Conservation (phyloP, 192 early-diverging fungal species). For the Oehlia diaphana region DNA sequence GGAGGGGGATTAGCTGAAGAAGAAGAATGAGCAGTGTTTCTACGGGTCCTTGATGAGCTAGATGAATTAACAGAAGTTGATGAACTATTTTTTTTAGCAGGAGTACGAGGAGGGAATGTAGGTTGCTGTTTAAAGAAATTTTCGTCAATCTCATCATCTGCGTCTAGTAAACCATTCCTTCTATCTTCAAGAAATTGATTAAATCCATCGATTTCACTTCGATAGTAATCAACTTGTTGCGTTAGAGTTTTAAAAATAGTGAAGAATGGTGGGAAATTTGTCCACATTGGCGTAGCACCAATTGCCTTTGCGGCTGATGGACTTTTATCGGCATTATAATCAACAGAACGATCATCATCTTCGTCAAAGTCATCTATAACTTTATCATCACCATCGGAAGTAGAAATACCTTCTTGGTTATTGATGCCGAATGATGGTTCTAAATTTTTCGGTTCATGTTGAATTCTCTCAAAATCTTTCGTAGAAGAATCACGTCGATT, state of each 20-base stretch:
- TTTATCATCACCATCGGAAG: conserved; percentile 24
- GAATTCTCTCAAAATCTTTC: not conserved
- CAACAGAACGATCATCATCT: conserved; percentile 45
- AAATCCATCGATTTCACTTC: conserved; percentile 58
- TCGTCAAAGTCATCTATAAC: conserved; percentile 45
- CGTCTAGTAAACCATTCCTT: conserved; percentile 55
- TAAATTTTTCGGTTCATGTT: conserved; percentile 18
- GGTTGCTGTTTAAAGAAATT: conserved; percentile 26
- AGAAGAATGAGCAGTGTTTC: not conserved
- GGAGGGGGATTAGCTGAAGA: not conserved
- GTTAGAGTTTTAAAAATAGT: conserved; percentile 63
- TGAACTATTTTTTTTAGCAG: conserved; percentile 13
- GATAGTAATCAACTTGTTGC: conserved; percentile 66
- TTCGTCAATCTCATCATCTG: conserved; percentile 42
- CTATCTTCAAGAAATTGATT: conserved; percentile 56
- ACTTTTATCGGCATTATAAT: conserved; percentile 36
- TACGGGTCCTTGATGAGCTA: not conserved
- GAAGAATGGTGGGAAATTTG: conserved; percentile 62
- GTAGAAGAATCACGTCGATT: conserved; percentile 32
- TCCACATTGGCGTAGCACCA: conserved; percentile 40
- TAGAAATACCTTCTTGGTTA: conserved; percentile 43
- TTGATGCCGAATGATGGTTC: conserved; percentile 34
- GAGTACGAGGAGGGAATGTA: conserved; percentile 18
- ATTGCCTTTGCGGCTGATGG: conserved; percentile 29
- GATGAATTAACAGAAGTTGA: not conserved